phyloP scores from a whole-genome alignment of 2,329 filamentous ascomycete species.

The Alternaria arbusti region DNA sequence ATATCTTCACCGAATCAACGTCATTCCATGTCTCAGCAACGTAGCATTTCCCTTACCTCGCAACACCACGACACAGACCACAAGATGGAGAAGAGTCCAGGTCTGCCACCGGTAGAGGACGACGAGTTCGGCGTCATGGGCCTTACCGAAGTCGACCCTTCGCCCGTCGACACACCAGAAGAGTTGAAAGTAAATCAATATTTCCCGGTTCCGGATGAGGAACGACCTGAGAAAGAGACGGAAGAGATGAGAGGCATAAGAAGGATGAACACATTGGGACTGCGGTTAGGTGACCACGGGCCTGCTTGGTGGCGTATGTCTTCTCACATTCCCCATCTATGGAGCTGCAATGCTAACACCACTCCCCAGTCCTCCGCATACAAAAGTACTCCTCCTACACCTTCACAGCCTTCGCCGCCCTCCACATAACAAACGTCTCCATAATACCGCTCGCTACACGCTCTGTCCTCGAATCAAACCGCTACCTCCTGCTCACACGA shows the following conservation, averaged over 20 bases:
- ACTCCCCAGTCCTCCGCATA: conserved; percentile 68
- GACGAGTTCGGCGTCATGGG: conserved; percentile 64
- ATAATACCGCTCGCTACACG: conserved; percentile 42
- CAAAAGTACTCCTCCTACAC: conserved; percentile 88
- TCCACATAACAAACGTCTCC: conserved; percentile 57
- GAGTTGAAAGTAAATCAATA: conserved; percentile 60
- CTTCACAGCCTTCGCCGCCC: conserved; percentile 51
- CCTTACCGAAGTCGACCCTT: conserved; percentile 80
- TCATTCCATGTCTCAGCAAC: conserved; percentile 35
- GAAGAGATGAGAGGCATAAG: conserved; percentile 14
- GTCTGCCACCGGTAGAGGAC: conserved; percentile 31
- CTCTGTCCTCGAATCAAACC: conserved; percentile 73
- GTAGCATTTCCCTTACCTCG: conserved; percentile 19
- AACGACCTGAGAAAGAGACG: conserved; percentile 10
- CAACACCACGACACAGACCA: background rate
- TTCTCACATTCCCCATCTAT: background rate
- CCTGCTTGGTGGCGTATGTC: conserved; percentile 76
- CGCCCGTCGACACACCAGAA: conserved; percentile 69
- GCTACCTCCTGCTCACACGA: conserved; percentile 86
- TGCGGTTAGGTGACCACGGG: conserved; percentile 70
- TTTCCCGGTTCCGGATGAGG: conserved; percentile 46
- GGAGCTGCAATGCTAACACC: conserved; percentile 5
- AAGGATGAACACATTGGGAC: conserved; percentile 47
- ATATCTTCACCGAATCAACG: conserved; percentile 37
- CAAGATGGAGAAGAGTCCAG: conserved; percentile 21